phyloP scores from a whole-genome alignment of 208 protist species.

The Wallacemonas sp. region DNA sequence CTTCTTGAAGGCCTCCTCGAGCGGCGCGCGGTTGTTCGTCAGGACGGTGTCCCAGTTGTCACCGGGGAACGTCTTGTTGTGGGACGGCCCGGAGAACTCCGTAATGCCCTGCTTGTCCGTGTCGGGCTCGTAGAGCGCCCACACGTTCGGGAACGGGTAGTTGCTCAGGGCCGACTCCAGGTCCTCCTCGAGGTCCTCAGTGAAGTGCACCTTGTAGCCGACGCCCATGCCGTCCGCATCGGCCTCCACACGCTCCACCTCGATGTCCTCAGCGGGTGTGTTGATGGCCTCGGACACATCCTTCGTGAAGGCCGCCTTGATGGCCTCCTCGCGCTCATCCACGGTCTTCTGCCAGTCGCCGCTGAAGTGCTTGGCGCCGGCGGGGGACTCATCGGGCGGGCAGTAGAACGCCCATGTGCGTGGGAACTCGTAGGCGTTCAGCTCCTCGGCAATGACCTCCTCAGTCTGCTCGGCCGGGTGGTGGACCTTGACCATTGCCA shows the following conservation, averaged over 20 bases:
- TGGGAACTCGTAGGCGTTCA: constrained; percentile 29
- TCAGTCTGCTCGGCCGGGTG: constrained; percentile 25
- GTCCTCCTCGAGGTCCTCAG: constrained; percentile 4
- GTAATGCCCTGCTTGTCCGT: neutral
- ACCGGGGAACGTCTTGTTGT: constrained; percentile 20
- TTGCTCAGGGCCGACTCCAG: constrained; percentile 6
- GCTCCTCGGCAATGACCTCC: constrained; percentile 28
- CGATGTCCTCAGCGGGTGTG: constrained; percentile 30
- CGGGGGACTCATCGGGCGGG: constrained; percentile 17
- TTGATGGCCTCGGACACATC: constrained; percentile 33
- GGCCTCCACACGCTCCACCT: constrained; percentile 20
- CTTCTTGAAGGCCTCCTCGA: constrained; percentile 28
- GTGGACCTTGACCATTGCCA: constrained; percentile 18
- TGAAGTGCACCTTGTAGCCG: constrained; percentile 30
- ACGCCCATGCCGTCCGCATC: constrained; percentile 20
- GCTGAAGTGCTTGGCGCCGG: constrained; percentile 22
- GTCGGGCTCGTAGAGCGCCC: constrained; percentile 20
- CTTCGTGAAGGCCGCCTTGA: constrained; percentile 32
- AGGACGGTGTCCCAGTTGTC: constrained; percentile 17
- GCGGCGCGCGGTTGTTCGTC: constrained; percentile 3
- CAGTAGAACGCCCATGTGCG: constrained; percentile 55
- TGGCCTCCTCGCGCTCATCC: constrained; percentile 13
- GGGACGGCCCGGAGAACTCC: constrained; percentile 8
- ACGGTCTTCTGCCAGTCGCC: constrained; percentile 23
- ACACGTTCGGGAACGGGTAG: constrained; percentile 26